Base-by-base conservation (phyloP, 306 rosid species). In the Astragalus glycyphyllos region DNA sequence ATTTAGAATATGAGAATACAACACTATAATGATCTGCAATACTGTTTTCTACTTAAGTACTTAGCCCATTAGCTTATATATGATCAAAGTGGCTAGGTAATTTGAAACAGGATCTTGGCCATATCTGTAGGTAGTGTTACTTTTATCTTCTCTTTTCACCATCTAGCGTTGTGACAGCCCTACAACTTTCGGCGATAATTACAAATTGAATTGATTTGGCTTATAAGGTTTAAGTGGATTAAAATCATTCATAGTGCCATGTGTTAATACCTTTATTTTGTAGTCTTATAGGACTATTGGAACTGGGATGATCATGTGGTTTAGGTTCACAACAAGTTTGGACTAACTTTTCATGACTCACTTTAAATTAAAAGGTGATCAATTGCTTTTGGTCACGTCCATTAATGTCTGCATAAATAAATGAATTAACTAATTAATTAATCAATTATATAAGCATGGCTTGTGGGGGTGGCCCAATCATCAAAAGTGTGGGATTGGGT, bases 121-220 rank as follows among this genome's bases (percentile, higher is more conserved):
- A 40, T 50, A 60, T 14, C 3, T 29, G 8, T 4, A 47, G 62
- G 73, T 49, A 11, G 4, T 31, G 11, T 20, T 46, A 47, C 58
- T 51, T 72, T 64, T 16, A 47, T 54, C 48, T 47, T 76, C 32
- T 29, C 40, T 10, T 42, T 69, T 46, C 31, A 42, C 53, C 20
- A 29, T 16, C 37, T 70, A 63, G 44, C 63, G 37, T 56, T 26
- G 63, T 71, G 62, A 42, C 5, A 61, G n/a, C 44, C 65, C 61
- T 56, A 41, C 79, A 58, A 54, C 90, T 83, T 85, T 88, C 93
- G 90, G 87, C 83, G 86, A 79, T 56, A 81, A 85, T 66, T 83
- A 56, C 65, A 59, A 8, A 62, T 84, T 80, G 83, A 84, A 80
- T 26, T 26, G 3, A 69, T 12, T 69, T 35, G 44, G 7, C 17